A percentile compares a stretch with the other conserved stretches of the same genome.
These are phyloP conservation scores for Ambrosia hybrid DNA, from an alignment of 140 eudicot species.

Conservation along the genomic window DNA sequence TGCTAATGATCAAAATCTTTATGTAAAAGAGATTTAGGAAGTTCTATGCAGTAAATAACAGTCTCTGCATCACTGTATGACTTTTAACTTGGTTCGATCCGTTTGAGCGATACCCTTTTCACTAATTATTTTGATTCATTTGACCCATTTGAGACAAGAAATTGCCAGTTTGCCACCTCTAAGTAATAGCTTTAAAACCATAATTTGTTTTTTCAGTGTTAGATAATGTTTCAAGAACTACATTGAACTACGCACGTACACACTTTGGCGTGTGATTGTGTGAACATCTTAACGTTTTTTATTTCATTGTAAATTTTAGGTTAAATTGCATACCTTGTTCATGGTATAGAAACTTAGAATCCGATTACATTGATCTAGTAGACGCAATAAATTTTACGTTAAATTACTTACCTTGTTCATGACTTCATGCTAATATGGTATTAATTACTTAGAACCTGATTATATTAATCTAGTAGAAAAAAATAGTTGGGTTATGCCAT, in stretches of 20 bases:
- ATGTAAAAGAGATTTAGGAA: background rate
- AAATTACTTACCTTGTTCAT: no score
- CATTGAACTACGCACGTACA: background rate
- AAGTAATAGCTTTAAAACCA: background rate
- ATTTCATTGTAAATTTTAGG: background rate
- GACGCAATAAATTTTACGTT: no score
- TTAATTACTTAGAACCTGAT: background rate
- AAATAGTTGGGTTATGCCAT: background rate
- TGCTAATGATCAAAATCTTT: background rate
- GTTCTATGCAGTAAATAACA: background rate
- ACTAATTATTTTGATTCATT: background rate
- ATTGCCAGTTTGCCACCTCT: background rate
- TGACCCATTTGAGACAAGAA: background rate
- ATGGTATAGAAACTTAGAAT: background rate
- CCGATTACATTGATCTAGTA: no score
- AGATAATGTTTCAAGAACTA: background rate
- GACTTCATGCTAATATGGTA: no score
- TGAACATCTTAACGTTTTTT: background rate
- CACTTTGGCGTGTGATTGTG: background rate
- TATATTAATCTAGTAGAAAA: background rate
- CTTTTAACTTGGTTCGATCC: background rate
- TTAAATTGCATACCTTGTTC: slow-evolving; percentile 2
- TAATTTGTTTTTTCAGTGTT: background rate
- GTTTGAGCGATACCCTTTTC: background rate
- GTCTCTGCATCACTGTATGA: background rate